Base-by-base conservation (phyloP, 1,284 basidiomycete genomes). In the Cerrena zonata region DNA sequence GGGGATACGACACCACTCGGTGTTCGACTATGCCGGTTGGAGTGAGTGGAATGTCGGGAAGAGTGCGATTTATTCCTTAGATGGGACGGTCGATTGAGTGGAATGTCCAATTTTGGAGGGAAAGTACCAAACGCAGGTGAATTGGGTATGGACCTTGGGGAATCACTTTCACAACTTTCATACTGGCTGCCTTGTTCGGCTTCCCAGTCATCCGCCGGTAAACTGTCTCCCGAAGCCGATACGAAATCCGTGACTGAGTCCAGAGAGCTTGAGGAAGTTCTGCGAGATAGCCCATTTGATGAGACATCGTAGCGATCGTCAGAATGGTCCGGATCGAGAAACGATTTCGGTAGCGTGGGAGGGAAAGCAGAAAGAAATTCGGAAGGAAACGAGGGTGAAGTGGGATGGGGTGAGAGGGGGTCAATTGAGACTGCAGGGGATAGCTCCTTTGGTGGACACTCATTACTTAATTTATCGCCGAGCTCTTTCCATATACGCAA, bases 401-500 rank as follows among this genome's bases (percentile, higher is more conserved):
- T 50, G 45, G 36, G 15, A 24, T 11, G 5, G n/a, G 30, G 30
- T 13, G 30, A 37, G 45, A 18, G 21, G 50, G 50, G 39, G 45
- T 51, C 13, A 2, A 11, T 23, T 52, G 36, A 45, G 48, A 23
- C 46, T 15, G 39, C 5, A 5, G 39, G 19, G 19, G 39, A 7
- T 40, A 5, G 7, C 7, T 7, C 10, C 15, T 7, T 15, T 40
- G 39, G 13, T 19, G 39, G 15, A 5, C 10, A 18, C 21, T 15
- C 10, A 10, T 15, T 40, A 18, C 39, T 40, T 7, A 87, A 67
- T 25, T 70, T 66, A 10, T 69, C 69, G 34, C 74, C 64, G 5
- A 80, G 78, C 13, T 68, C 67, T 57, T 78, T 70, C 91, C 91
- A 93, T 45, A 77, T 68, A 18, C 69, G 65, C 13, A 88, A 71